Evolutionary conservation across 257 asterid species (phyloP).

Genomic region (Gentiana dahurica): DNA sequence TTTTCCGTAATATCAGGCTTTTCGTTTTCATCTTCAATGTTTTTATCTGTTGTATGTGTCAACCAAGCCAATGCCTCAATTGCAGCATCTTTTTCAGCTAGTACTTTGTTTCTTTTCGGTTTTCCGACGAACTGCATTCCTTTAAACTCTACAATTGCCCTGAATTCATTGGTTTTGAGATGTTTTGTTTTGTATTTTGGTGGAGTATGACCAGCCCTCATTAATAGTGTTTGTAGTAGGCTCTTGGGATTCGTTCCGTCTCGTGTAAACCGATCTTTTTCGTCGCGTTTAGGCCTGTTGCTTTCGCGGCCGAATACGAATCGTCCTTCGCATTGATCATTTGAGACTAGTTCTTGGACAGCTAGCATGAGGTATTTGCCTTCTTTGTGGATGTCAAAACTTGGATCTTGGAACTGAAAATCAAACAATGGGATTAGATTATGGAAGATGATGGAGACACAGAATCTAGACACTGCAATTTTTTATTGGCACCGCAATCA

Average conservation of each 20-base stretch:
- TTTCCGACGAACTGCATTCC: conserved; percentile 99
- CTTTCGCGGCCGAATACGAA: conserved; percentile 91
- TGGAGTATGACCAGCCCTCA: conserved; percentile 99
- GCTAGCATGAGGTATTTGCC: conserved; percentile 93
- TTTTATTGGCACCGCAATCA: too few species aligned
- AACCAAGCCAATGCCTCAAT: conserved; percentile 91
- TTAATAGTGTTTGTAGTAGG: conserved; percentile 83
- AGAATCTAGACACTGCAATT: too few species aligned
- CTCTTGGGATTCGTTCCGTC: conserved; percentile 93
- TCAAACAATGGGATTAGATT: background rate
- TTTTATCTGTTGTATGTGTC: conserved; percentile 67
- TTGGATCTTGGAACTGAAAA: conserved; percentile 74
- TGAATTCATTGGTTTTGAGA: conserved; percentile 85
- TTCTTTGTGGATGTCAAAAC: conserved; percentile 77
- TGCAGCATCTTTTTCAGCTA: conserved; percentile 97
- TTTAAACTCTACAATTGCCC: conserved; percentile 87
- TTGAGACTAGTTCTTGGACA: conserved; percentile 78
- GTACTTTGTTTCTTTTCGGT: conserved; percentile 70
- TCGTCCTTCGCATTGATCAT: conserved; percentile 92
- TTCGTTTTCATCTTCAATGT: conserved; percentile 44
- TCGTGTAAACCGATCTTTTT: conserved; percentile 60
- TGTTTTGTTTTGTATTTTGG: conserved; percentile 95
- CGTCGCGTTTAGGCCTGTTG: conserved; percentile 38
- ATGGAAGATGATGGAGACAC: too few species aligned
- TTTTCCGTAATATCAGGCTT: conserved; percentile 76